Evolutionary conservation across 768 basidiomycete genomes (phyloP).

Genomic region (Daedaleopsis sinensis): DNA sequence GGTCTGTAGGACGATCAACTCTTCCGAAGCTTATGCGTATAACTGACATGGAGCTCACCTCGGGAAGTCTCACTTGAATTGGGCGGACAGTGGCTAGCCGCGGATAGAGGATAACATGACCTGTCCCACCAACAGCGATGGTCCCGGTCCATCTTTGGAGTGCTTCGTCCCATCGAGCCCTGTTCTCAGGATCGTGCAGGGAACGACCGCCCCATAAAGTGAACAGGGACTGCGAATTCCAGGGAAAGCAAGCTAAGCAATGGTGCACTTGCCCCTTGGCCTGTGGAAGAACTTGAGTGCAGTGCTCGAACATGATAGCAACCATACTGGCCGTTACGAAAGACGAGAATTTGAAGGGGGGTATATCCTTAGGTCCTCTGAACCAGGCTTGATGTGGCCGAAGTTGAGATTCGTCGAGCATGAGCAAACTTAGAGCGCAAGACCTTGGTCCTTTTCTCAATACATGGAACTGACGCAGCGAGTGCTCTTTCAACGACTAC

Average conservation of each 20-base stretch:
- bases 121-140: constrained; percentile 43
- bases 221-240: constrained; percentile 38
- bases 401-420: neutral
- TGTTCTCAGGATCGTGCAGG: constrained; percentile 32
- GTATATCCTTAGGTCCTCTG: constrained; percentile 6
- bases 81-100: constrained; percentile 17
- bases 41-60: constrained; percentile 16
- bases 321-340: constrained; percentile 12
- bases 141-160: constrained; percentile 52
- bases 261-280: constrained; percentile 18
- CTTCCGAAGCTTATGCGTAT: constrained; percentile 2
- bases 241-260: constrained; percentile 29
- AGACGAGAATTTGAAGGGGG: constrained; percentile 16
- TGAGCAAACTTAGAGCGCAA: neutral
- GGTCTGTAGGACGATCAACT: neutral
- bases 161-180: constrained; percentile 47
- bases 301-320: neutral
- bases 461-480: no score
- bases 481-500: neutral
- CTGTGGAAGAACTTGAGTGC: neutral
- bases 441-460: no score
- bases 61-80: constrained; percentile 11
- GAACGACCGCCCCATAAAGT: constrained; percentile 40
- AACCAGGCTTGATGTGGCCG: constrained; percentile 15
- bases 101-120: constrained; percentile 26